A percentile compares a stretch with the other conserved stretches of the same genome.
Conservation (phyloP, 345 rosid genomes). For the Hypericum perforatum region DNA sequence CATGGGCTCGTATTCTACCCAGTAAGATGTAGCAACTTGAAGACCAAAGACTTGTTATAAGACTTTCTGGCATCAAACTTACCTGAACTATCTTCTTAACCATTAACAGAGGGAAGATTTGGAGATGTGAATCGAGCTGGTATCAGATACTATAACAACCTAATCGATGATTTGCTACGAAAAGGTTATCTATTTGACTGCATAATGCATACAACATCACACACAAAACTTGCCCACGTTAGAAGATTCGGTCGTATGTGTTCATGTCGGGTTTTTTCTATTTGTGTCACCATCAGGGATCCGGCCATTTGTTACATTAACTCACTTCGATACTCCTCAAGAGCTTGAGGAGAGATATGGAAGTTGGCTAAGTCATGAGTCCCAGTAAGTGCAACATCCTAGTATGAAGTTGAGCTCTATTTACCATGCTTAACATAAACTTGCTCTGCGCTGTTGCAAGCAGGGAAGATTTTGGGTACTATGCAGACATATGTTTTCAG, state of each 20-base stretch:
- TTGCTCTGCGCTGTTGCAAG: neutral
- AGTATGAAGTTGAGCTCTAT: neutral
- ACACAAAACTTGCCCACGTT: too few relatives aligned
- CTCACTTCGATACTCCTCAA: conserved; percentile 69
- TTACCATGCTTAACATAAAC: neutral
- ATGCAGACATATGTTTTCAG: conserved; percentile 36
- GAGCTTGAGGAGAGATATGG: conserved; percentile 61
- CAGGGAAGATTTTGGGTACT: conserved; percentile 56
- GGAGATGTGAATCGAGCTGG: conserved; percentile 52
- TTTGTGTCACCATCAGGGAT: conserved; percentile 19
- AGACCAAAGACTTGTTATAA: too few relatives aligned
- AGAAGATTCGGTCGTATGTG: too few relatives aligned
- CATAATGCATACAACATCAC: too few relatives aligned
- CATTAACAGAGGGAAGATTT: conserved; percentile 51
- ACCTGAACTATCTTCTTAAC: neutral
- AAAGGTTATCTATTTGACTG: conserved; percentile 12
- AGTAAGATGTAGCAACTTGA: conserved; percentile 27
- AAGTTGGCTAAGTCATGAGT: conserved; percentile 59
- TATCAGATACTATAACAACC: conserved; percentile 43
- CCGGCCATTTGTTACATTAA: conserved; percentile 63
- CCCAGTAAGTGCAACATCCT: conserved; percentile 29
- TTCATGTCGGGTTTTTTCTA: too few relatives aligned
- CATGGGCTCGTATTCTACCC: conserved; percentile 78
- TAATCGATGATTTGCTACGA: conserved; percentile 43
- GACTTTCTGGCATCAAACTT: neutral